phyloP scores from a whole-genome alignment of 2,329 filamentous ascomycete species.

The Alternaria conjuncta region DNA sequence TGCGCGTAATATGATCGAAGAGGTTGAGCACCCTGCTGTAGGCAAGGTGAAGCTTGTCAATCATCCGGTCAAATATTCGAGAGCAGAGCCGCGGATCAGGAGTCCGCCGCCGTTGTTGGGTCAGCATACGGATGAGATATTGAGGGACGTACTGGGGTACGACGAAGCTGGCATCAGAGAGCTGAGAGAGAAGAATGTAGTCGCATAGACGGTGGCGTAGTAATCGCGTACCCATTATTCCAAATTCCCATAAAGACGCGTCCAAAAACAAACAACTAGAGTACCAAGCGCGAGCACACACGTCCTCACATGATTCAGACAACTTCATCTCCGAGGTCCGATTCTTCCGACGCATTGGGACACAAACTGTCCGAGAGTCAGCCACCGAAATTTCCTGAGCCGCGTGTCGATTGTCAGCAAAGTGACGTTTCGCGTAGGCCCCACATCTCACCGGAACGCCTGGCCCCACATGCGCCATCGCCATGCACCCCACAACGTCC shows the following conservation, averaged over 20 bases:
- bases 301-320: background rate
- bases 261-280: background rate
- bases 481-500: constrained; percentile 1
- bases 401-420: background rate
- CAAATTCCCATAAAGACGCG: background rate
- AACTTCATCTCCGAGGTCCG: background rate
- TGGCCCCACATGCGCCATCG: constrained; percentile 28
- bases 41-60: constrained; percentile 88
- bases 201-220: constrained; percentile 14
- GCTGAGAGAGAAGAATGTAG: constrained; percentile 14
- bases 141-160: constrained; percentile 39
- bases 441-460: background rate
- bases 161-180: constrained; percentile 28
- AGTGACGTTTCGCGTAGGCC: background rate
- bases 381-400: background rate
- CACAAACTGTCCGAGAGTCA: background rate
- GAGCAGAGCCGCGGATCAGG: constrained; percentile 76
- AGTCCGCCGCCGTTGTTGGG: constrained; percentile 81
- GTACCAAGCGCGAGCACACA: background rate
- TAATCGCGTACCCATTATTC: background rate
- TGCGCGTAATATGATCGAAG: constrained; percentile 86
- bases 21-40: constrained; percentile 81
- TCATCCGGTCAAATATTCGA: constrained; percentile 91
- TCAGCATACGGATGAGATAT: constrained; percentile 44
- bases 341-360: background rate